Conservation (phyloP, 441 rosid genomes). For the Gossypium gossypioides region DNA sequence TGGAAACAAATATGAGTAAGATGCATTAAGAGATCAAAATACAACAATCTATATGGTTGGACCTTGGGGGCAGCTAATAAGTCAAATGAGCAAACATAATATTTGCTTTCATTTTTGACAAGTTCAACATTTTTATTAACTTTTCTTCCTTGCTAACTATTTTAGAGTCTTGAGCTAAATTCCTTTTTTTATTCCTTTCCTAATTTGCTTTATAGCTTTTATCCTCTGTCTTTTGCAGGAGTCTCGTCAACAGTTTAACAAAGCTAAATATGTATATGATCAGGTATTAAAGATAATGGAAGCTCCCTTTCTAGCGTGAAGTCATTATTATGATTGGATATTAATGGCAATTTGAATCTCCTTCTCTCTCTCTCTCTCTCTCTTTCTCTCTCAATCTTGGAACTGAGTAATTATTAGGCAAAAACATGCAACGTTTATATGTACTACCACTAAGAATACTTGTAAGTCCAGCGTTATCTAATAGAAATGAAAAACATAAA, state of each 20-base stretch:
- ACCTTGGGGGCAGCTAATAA: neutral
- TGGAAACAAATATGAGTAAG: neutral
- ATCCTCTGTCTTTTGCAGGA: slow-evolving; percentile 39
- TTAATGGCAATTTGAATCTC: neutral
- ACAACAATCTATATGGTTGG: neutral
- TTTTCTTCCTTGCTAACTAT: neutral
- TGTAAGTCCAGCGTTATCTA: neutral
- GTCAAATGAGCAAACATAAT: neutral
- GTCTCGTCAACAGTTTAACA: slow-evolving; percentile 61
- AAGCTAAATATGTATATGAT: slow-evolving; percentile 57
- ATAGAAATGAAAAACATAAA: slow-evolving; percentile 1
- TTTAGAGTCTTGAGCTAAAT: neutral
- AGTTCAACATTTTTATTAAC: neutral
- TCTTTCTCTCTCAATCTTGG: neutral
- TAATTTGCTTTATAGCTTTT: slow-evolving; percentile 3
- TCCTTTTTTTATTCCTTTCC: neutral
- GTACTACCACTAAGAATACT: neutral
- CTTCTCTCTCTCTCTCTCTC: neutral
- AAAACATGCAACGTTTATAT: neutral
- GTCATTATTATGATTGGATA: neutral
- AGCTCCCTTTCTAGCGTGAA: neutral
- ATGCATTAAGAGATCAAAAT: neutral
- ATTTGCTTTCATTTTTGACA: neutral
- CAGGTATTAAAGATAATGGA: slow-evolving; percentile 43
- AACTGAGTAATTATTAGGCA: neutral